These are phyloP conservation scores for Periconia macrospinosa DNA, from an alignment of 2,329 filamentous ascomycete genomes.

Conservation along the genomic window DNA sequence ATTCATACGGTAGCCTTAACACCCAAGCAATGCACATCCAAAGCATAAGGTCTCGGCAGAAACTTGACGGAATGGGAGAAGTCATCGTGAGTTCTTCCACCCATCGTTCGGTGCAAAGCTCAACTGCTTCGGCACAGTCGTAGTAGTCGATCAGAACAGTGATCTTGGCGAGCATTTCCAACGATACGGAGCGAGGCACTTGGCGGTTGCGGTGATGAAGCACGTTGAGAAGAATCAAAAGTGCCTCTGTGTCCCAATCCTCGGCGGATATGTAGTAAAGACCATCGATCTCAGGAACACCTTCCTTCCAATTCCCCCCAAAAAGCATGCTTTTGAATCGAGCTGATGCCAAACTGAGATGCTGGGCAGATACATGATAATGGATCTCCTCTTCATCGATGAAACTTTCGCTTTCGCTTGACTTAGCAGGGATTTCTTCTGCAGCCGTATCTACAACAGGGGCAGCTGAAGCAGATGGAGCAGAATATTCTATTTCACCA, in stretches of 20 bases:
- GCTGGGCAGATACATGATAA: too few relatives aligned
- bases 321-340: too few relatives aligned
- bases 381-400: too few relatives aligned
- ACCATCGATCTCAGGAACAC: too few relatives aligned
- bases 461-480: too few relatives aligned
- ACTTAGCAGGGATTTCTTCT: too few relatives aligned
- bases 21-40: slow-evolving; percentile 28
- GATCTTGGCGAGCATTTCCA: slow-evolving; percentile 50
- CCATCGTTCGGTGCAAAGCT: slow-evolving; percentile 48
- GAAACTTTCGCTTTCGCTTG: too few relatives aligned
- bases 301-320: too few relatives aligned
- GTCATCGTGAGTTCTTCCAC: slow-evolving; percentile 25
- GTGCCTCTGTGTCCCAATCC: slow-evolving; percentile 41
- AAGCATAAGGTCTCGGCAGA: slow-evolving; percentile 17
- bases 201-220: slow-evolving; percentile 48
- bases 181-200: slow-evolving; percentile 41
- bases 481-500: too few relatives aligned
- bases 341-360: too few relatives aligned
- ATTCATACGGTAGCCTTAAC: slow-evolving; percentile 11
- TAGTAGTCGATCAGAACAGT: slow-evolving; percentile 50
- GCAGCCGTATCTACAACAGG: too few relatives aligned
- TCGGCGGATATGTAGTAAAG: slow-evolving; percentile 9
- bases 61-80: slow-evolving; percentile 6
- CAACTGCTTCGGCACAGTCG: slow-evolving; percentile 47
- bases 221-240: slow-evolving; percentile 49